A percentile compares a stretch with the other conserved stretches of the same genome.
phyloP scores from a whole-genome alignment of 768 basidiomycete species.

The Phanerodontia chrysosporium region DNA sequence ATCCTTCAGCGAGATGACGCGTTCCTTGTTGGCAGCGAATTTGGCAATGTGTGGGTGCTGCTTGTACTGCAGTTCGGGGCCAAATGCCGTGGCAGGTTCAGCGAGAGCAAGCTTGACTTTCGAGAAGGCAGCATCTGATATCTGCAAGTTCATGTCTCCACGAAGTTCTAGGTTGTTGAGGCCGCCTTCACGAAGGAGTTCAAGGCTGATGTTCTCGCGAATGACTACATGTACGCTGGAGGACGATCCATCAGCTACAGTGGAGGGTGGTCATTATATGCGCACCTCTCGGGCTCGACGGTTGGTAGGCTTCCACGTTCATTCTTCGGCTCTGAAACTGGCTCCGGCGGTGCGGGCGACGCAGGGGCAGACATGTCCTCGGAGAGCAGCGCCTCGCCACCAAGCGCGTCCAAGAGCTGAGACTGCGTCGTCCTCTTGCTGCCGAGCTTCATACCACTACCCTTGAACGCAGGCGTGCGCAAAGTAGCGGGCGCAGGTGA shows the following conservation, averaged over 20 bases:
- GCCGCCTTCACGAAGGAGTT: conserved; percentile 87
- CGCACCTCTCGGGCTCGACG: conserved; percentile 72
- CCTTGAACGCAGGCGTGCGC: conserved; percentile 85
- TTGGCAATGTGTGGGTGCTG: conserved; percentile 95
- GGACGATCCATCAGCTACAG: too few relatives aligned
- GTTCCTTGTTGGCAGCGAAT: conserved; percentile 62
- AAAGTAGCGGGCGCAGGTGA: conserved; percentile 45
- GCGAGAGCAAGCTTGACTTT: conserved; percentile 68
- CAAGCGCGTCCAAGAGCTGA: conserved; percentile 83
- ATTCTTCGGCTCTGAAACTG: conserved; percentile 37
- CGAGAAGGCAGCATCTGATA: conserved; percentile 70
- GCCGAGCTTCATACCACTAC: conserved; percentile 94
- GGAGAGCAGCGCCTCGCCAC: conserved; percentile 63
- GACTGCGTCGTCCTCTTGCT: conserved; percentile 88
- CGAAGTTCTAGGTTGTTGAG: conserved; percentile 86
- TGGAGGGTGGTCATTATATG: too few relatives aligned
- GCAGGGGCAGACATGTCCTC: conserved; percentile 50
- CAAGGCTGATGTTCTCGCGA: conserved; percentile 78
- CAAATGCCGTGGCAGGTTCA: conserved; percentile 52
- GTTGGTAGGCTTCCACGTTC: conserved; percentile 65
- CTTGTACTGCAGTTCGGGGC: conserved; percentile 84
- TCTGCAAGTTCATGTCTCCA: conserved; percentile 90
- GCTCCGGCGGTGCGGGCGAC: conserved; percentile 46
- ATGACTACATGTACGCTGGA: conserved; percentile 80
- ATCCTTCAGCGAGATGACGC: conserved; percentile 82